Percentiles rank a stretch among this genome's conserved stretches.
These are phyloP conservation scores for Styphnolobium japonicum DNA, from an alignment of 306 rosid species.

Conservation along the genomic window DNA sequence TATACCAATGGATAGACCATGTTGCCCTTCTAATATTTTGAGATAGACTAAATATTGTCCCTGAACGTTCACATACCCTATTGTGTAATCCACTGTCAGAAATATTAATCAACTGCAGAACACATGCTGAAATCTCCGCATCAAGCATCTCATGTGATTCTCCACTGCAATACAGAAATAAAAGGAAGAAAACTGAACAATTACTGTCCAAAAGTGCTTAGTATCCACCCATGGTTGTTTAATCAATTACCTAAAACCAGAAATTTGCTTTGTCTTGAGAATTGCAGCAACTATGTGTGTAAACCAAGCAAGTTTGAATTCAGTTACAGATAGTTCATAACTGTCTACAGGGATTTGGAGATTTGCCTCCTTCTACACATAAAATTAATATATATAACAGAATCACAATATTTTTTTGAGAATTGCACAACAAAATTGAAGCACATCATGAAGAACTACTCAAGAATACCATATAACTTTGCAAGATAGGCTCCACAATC, in stretches of 20 bases:
- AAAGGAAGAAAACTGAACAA: background rate
- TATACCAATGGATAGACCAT: background rate
- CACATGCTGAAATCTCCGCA: constrained; percentile 49
- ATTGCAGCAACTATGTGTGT: constrained; percentile 48
- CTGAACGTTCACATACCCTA: constrained; percentile 26
- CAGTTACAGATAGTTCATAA: constrained; percentile 33
- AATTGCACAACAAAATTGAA: constrained; percentile 8
- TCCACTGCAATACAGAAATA: constrained; percentile 33
- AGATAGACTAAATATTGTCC: background rate
- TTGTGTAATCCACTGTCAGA: constrained; percentile 47
- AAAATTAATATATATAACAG: background rate
- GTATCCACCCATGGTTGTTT: background rate
- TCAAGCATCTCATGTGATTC: constrained; percentile 46
- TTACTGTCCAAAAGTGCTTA: background rate
- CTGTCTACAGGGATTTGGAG: constrained; percentile 19
- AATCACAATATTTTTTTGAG: background rate
- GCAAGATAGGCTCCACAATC: constrained; percentile 42
- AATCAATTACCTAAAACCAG: constrained; percentile 42
- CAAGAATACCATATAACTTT: constrained; percentile 36
- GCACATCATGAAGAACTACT: background rate
- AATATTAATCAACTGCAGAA: constrained; percentile 40
- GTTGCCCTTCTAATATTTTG: background rate
- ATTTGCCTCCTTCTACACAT: constrained; percentile 33
- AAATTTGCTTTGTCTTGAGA: constrained; percentile 39
- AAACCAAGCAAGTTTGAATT: constrained; percentile 51